These are phyloP conservation scores for Rhizopus delemar DNA, from an alignment of 371 early-diverging fungal species.

Conservation along the genomic window DNA sequence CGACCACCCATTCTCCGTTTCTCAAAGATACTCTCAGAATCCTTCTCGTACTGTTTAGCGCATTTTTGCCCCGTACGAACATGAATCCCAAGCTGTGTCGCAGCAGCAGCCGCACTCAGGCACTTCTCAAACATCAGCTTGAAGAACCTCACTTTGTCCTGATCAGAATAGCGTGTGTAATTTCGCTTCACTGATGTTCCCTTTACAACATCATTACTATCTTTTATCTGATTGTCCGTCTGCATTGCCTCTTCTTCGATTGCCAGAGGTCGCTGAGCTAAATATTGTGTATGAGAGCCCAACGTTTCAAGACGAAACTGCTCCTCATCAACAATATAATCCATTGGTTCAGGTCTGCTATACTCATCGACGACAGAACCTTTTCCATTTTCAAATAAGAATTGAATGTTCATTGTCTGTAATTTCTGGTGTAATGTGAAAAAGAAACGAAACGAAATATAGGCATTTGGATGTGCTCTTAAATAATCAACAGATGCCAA, in stretches of 20 bases:
- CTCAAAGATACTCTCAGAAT: too few species aligned
- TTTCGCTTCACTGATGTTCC: slow-evolving; percentile 10
- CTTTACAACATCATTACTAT: neutral
- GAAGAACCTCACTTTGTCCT: slow-evolving; percentile 15
- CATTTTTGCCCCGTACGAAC: slow-evolving; percentile 15
- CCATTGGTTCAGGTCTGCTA: slow-evolving; percentile 24
- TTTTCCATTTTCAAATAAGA: slow-evolving; percentile 14
- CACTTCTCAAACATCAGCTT: slow-evolving; percentile 17
- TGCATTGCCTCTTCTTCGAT: slow-evolving; percentile 5
- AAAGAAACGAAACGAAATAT: neutral
- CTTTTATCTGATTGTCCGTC: slow-evolving; percentile 3
- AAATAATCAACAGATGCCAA: neutral
- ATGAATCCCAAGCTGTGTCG: slow-evolving; percentile 16
- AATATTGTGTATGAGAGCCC: slow-evolving; percentile 17
- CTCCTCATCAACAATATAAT: too few species aligned
- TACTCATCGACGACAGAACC: slow-evolving; percentile 16
- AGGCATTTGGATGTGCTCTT: slow-evolving; percentile 3
- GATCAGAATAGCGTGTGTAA: too few species aligned
- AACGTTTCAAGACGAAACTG: slow-evolving; percentile 20
- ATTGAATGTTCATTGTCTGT: slow-evolving; percentile 12
- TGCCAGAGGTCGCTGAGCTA: neutral
- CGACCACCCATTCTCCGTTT: too few species aligned
- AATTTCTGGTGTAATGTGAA: slow-evolving; percentile 2
- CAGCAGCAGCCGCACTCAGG: slow-evolving; percentile 17
- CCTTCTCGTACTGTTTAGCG: slow-evolving; percentile 19